phyloP scores from a whole-genome alignment of 108 stramenopile species.

The Ochromonas danica region DNA sequence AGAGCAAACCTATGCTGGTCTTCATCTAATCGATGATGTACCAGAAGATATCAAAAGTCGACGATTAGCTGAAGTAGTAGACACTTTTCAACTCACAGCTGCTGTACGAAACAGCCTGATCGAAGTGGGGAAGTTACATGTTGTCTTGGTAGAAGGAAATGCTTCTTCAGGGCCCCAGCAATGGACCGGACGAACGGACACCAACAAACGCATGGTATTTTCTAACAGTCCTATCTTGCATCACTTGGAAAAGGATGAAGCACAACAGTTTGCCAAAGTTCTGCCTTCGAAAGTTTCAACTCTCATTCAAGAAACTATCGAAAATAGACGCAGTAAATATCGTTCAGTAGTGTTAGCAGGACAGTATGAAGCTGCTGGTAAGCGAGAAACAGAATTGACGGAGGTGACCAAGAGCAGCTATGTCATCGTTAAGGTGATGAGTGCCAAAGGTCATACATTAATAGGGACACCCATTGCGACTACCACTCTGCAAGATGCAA shows the following conservation, averaged over 20 bases:
- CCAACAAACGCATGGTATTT: neutral
- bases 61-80: constrained; percentile 68
- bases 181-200: neutral
- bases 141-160: neutral
- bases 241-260: neutral
- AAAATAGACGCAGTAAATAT: too few relatives aligned
- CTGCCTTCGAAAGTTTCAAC: neutral
- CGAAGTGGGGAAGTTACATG: neutral
- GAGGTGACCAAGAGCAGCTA: neutral
- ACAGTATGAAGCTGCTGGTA: neutral
- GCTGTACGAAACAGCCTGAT: neutral
- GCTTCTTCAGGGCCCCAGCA: neutral
- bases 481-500: neutral
- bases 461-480: neutral
- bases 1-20: constrained; percentile 87
- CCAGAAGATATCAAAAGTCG: constrained; percentile 74
- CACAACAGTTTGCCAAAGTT: too few relatives aligned
- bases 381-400: neutral
- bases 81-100: neutral
- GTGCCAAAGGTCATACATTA: neutral
- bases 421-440: neutral
- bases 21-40: constrained; percentile 81
- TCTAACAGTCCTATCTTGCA: neutral
- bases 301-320: neutral
- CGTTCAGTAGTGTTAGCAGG: neutral